Evolutionary conservation across 2,329 filamentous ascomycete species (phyloP), one percentile per base, ranked within the genome.

Genomic region (Coniochaeta sp.): DNA sequence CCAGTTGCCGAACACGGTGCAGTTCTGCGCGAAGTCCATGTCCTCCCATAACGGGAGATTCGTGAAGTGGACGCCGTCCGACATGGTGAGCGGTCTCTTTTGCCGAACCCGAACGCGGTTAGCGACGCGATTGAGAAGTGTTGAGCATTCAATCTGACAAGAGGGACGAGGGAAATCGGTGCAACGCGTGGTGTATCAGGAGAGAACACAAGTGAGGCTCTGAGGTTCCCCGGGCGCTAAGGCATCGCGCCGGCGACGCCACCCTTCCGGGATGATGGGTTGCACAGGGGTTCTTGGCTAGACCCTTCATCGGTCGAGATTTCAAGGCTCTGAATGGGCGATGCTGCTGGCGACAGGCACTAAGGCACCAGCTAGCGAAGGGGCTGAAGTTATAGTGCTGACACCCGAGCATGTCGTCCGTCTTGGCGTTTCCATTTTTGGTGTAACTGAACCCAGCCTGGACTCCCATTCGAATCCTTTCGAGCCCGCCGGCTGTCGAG

Each of bases 21-120:
- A 67, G 60, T 67, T 61, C 3, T 50, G 47, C 10, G 62, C 50
- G 34, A 67, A 67, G 58, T 66, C 54, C 59, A 66, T 63, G 16
- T 65, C 50, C 17, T 55, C 55, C 54, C 44, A 59, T 19, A 40
- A 17, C 4, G 60, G 66, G 17, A 79, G 50, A 14, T 22, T 16
- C 19, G 55, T 55, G 36, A 60, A 62, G 58, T 62, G n/a, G 47
- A 24, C 36, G 19, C 55, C 58, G 12, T 62, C 38, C 5, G 55
- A 60, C 60, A 59, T 62, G 57, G 19, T 52, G 57, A 14, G 28
- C 30, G 16, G 19, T 22, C 32, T 22, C 30, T 24, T n/a, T n/a
- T 38, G 8, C 6, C n/a, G 34, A 6, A 28, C 30, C 30, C 4
- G 54, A 22, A 34, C 26, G 22, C 26, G 10, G 26, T n/a, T 56